Base-by-base conservation (phyloP, 257 asterid species). In the Oldenlandia corymbosa region DNA sequence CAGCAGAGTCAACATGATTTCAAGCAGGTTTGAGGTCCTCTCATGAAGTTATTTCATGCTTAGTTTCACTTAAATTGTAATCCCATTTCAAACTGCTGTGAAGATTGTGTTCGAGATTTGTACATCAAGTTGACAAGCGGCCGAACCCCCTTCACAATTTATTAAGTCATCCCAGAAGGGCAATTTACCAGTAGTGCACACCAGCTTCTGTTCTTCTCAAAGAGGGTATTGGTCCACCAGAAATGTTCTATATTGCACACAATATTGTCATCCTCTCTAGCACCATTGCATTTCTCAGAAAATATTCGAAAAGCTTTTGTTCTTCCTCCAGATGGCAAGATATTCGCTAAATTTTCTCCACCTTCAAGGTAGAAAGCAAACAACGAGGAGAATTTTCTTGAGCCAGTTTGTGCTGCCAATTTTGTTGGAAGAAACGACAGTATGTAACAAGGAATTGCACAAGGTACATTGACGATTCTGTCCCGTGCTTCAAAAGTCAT, bases 401-500 rank as follows among this genome's bases (percentile, higher is more conserved):
- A 42, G 66, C 31, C 68, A 20, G 68, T 63, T 63, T 31, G 58
- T 20, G 68, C 58, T 1, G 43, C 43, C 10, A 39, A 39, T 39
- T 39, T 39, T 6, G 31, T 62, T 0, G 66, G 45, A 62, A 62
- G 56, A 32, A 46, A 62, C 0, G 66, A 62, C 24, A 62, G 31
- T 47, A 45, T 3, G 26, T 62, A 28, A 61, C 42, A 28, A 61
- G 46, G 66, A 45, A 61, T 2, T 27, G 7, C 55, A 45, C 46
- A 54, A 45, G 66, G 66, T 61, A 61, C 43, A 18, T 3, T 45
- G 55, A 54, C 46, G 66, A 61, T 45, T 61, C 55, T 61, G 28
- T 60, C 66, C 0, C 2, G 53, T 16, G 13, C 39, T 34, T 34
- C 39, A 34, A 34, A 34, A 9, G 39, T 34, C 9, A 4, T 4